A percentile compares a stretch with the other conserved stretches of the same genome.
These are phyloP conservation scores for Sphagnum tenellum DNA, from an alignment of 225 moss, liverwort and hornwort species.

Conservation along the genomic window DNA sequence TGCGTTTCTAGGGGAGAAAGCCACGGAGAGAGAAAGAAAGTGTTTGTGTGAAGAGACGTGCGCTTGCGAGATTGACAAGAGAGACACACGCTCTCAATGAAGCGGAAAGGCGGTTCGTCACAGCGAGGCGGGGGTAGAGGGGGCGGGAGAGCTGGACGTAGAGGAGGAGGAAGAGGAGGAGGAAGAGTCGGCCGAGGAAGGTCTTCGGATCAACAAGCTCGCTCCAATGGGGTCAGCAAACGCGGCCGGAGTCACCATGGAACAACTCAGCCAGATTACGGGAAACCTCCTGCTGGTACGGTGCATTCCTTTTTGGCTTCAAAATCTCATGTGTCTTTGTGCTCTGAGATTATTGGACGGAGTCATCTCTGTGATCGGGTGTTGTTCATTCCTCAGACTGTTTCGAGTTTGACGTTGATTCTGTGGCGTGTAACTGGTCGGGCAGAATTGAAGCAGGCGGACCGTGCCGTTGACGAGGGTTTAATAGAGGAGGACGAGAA, in stretches of 20 bases:
- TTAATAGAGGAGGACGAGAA: constrained; percentile 37
- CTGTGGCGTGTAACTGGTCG: background rate
- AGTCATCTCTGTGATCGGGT: too few species aligned
- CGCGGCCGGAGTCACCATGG: constrained; percentile 15
- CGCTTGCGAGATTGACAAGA: background rate
- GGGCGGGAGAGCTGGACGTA: constrained; percentile 14
- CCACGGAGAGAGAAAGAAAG: background rate
- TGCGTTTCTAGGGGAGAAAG: too few species aligned
- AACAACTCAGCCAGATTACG: constrained; percentile 11
- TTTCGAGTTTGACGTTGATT: too few species aligned
- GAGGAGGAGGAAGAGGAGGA: constrained; percentile 20
- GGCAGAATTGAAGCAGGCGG: constrained; percentile 20
- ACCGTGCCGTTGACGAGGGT: constrained; percentile 6
- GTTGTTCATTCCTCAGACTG: too few species aligned
- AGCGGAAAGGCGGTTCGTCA: constrained; percentile 31
- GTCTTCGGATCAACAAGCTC: background rate
- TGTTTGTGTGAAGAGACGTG: background rate
- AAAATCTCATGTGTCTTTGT: too few species aligned
- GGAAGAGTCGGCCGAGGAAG: constrained; percentile 4
- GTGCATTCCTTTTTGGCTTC: too few species aligned
- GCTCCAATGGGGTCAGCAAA: constrained; percentile 9
- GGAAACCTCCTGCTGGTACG: constrained; percentile 24
- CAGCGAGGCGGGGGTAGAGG: constrained; percentile 9
- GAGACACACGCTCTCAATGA: constrained; percentile 13
- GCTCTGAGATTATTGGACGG: too few species aligned